phyloP scores from a whole-genome alignment of 2,329 filamentous ascomycete genomes.

The Paracamarosporium sp. region DNA sequence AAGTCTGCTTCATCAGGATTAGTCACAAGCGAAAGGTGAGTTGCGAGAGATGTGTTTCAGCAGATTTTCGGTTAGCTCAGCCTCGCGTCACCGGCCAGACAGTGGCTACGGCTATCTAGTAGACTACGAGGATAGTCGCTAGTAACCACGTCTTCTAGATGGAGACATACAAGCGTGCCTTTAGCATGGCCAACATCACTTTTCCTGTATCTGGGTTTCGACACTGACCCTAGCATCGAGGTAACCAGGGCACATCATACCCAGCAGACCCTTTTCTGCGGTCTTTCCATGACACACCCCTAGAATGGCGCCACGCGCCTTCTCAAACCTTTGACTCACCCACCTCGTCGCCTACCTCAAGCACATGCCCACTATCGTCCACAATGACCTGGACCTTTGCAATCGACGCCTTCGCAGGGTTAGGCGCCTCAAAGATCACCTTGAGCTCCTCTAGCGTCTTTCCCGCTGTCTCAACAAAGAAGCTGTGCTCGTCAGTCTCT shows the following conservation, averaged over 20 bases:
- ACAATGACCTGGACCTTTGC: slow-evolving; percentile 34
- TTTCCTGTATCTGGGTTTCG: no score
- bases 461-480: slow-evolving; percentile 42
- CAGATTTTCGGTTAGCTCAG: background rate
- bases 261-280: background rate
- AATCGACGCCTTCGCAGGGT: slow-evolving; percentile 32
- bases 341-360: slow-evolving; percentile 30
- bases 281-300: no score
- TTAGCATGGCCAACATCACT: no score
- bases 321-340: background rate
- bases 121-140: no score
- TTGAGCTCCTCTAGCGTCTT: slow-evolving; percentile 42
- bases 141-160: no score
- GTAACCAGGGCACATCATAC: no score
- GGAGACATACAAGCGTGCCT: no score
- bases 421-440: slow-evolving; percentile 40
- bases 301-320: no score
- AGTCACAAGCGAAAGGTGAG: background rate
- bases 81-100: no score
- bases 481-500: slow-evolving; percentile 17
- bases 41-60: background rate
- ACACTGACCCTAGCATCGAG: no score
- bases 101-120: no score
- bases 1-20: background rate
- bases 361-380: slow-evolving; percentile 29